These are phyloP conservation scores for Cladophialophora chaetospira DNA, from an alignment of 2,329 filamentous ascomycete species.

Conservation along the genomic window DNA sequence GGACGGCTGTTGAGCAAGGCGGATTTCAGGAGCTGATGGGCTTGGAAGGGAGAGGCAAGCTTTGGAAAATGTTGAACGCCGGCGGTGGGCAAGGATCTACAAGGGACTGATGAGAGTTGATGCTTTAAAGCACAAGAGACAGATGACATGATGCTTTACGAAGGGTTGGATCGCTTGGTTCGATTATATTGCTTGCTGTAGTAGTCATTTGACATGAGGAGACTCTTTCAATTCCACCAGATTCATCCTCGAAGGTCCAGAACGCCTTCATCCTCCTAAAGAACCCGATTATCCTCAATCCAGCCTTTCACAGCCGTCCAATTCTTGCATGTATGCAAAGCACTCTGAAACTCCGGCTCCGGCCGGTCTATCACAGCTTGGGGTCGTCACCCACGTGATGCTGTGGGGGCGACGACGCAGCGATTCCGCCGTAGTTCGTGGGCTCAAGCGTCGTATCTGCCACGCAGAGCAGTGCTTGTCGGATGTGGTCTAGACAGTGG, in stretches of 20 bases:
- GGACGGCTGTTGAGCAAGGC: constrained; percentile 69
- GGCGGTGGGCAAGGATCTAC: not conserved
- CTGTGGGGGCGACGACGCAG: not conserved
- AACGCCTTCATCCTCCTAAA: not conserved
- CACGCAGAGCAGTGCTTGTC: constrained; percentile 26
- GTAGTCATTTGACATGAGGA: no score
- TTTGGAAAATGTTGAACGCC: constrained; percentile 46
- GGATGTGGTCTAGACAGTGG: constrained; percentile 24
- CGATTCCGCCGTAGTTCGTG: not conserved
- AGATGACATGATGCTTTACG: no score
- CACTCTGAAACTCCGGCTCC: not conserved
- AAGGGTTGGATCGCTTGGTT: no score
- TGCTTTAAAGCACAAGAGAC: no score
- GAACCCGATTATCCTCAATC: constrained; percentile 11
- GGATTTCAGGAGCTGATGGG: constrained; percentile 61
- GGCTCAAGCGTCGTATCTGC: constrained; percentile 28
- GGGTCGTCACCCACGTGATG: not conserved
- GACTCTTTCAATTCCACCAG: no score
- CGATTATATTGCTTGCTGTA: no score
- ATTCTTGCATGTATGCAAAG: constrained; percentile 10
- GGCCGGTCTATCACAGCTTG: no score
- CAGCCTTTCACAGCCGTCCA: constrained; percentile 15
- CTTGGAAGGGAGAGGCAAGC: constrained; percentile 40
- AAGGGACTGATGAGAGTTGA: not conserved
- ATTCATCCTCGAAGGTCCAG: not conserved